Evolutionary conservation across 768 basidiomycete genomes (phyloP).

Genomic region (Termitomyces sp.): DNA sequence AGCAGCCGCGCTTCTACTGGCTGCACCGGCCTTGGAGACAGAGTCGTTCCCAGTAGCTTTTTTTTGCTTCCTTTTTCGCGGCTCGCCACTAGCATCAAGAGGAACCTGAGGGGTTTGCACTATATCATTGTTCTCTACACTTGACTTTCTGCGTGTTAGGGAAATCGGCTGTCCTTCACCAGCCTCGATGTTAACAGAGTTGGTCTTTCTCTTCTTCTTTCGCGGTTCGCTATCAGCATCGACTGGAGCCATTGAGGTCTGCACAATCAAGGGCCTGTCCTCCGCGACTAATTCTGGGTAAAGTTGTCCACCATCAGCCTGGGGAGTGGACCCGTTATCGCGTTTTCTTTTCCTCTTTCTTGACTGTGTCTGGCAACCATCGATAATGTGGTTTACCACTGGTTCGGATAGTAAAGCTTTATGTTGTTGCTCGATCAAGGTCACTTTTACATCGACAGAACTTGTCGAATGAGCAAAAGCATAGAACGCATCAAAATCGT

Average conservation of each 20-base stretch:
- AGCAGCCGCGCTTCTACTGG: neutral
- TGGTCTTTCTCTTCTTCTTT: constrained; percentile 2
- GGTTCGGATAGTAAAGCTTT: neutral
- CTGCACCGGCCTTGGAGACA: neutral
- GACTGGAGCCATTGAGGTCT: neutral
- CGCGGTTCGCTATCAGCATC: neutral
- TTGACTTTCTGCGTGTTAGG: neutral
- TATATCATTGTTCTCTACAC: neutral
- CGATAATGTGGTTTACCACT: neutral
- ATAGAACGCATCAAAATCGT: constrained; percentile 73
- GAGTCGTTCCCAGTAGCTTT: constrained; percentile 1
- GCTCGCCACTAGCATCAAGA: neutral
- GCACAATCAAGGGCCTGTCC: neutral
- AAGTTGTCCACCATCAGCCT: neutral
- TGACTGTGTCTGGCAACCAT: neutral
- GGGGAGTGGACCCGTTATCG: neutral
- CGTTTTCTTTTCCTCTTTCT: constrained; percentile 12
- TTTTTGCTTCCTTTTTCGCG: constrained; percentile 10
- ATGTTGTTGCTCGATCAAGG: constrained; percentile 17
- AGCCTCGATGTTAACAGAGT: neutral
- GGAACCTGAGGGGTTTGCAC: neutral
- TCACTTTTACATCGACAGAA: constrained; percentile 32
- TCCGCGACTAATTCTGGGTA: neutral
- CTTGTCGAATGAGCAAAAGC: constrained; percentile 33
- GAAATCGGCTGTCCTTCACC: neutral